These are phyloP conservation scores for Lepiota brunneoincarnata DNA, from an alignment of 768 basidiomycete genomes.

Conservation along the genomic window DNA sequence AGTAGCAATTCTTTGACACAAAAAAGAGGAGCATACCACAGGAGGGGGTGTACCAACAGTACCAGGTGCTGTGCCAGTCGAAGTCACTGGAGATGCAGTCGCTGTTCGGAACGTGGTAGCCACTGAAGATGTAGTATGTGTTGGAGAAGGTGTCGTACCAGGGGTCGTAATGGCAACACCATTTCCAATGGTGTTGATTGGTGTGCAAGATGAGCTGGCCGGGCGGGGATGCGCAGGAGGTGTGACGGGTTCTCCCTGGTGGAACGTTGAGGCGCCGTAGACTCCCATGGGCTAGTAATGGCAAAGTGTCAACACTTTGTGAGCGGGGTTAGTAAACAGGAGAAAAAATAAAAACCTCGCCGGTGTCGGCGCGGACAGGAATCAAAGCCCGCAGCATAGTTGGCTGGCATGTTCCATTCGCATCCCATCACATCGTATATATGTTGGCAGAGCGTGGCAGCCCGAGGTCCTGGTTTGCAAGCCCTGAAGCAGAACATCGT, in stretches of 20 bases:
- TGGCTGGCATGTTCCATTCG: slow-evolving; percentile 59
- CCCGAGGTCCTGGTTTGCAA: slow-evolving; percentile 51
- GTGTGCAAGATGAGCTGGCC: slow-evolving; percentile 57
- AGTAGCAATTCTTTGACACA: too few species aligned
- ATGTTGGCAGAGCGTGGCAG: slow-evolving; percentile 58
- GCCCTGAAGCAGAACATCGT: slow-evolving; percentile 71
- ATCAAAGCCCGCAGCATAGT: slow-evolving; percentile 46
- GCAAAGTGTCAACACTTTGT: slow-evolving; percentile 1
- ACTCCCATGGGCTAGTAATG: slow-evolving; percentile 57
- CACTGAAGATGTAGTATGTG: slow-evolving; percentile 17
- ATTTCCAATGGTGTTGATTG: slow-evolving; percentile 51
- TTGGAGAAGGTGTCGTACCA: slow-evolving; percentile 14
- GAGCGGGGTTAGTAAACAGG: not conserved
- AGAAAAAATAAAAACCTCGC: slow-evolving; percentile 31
- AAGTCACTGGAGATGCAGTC: too few species aligned
- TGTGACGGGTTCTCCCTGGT: slow-evolving; percentile 57
- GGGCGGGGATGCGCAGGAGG: slow-evolving; percentile 57
- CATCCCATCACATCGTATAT: slow-evolving; percentile 58
- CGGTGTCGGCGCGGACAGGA: slow-evolving; percentile 52
- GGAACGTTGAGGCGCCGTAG: slow-evolving; percentile 64
- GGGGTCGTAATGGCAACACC: slow-evolving; percentile 24
- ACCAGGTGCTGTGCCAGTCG: too few species aligned
- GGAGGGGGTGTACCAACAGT: too few species aligned
- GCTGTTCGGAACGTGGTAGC: too few species aligned
- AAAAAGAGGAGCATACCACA: too few species aligned